Percentiles rank a stretch among this genome's conserved stretches.
Evolutionary conservation across 2,329 filamentous ascomycete genomes (phyloP).

Genomic region (Epichloe gansuensis): DNA sequence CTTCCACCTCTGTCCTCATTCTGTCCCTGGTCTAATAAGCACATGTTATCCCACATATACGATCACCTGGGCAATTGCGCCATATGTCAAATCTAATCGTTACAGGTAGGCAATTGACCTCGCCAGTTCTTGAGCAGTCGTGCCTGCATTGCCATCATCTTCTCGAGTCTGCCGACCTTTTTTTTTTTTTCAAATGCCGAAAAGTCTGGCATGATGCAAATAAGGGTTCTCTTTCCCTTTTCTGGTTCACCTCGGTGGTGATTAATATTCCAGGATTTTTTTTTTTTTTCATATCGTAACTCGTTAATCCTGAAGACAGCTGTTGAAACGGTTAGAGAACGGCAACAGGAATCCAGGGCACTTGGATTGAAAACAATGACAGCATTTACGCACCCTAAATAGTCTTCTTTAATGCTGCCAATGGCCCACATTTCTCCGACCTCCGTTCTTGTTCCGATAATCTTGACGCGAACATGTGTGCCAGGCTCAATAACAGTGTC

Average conservation of each 20-base stretch:
- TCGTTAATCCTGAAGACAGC: conserved; percentile 15
- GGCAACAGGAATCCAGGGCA: background rate
- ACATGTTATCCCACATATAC: background rate
- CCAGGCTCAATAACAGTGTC: conserved; percentile 90
- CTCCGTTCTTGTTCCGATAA: conserved; percentile 87
- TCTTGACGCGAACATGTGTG: conserved; percentile 85
- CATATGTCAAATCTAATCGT: background rate
- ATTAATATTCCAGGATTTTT: background rate
- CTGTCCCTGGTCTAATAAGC: background rate
- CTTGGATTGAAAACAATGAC: background rate
- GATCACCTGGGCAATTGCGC: background rate
- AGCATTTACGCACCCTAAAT: conserved; percentile 42
- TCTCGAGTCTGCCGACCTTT: background rate
- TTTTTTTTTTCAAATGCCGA: background rate
- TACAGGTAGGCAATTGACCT: background rate
- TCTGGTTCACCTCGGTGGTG: background rate
- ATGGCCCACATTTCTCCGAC: conserved; percentile 95
- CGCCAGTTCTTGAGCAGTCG: background rate
- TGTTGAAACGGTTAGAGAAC: conserved; percentile 6
- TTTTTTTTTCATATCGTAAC: background rate
- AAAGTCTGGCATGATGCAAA: background rate
- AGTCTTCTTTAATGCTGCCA: conserved; percentile 86
- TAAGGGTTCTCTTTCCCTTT: background rate
- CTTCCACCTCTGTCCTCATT: background rate
- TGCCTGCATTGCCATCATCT: background rate